Base-by-base conservation (phyloP, 108 stramenopile genomes). In the Nitzschia sp. region DNA sequence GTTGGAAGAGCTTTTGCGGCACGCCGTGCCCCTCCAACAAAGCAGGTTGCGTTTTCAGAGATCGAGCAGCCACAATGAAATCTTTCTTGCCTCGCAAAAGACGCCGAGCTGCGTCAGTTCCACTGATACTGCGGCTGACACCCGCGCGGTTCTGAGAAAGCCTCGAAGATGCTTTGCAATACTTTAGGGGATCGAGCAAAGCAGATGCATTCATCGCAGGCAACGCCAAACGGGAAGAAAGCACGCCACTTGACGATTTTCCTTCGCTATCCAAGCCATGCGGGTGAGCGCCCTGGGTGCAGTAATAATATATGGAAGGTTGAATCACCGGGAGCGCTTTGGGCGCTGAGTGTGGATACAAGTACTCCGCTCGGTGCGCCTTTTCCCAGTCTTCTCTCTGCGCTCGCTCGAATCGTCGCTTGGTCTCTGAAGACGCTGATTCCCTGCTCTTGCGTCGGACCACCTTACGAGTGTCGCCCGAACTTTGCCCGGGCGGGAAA, bases 11-110 rank as follows among this genome's bases (percentile, higher is more conserved):
- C 21, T 67, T 46, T 8, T 52, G 57, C 9, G 82, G 82, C 1
- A 83, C 82, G 5, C 79, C 79, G 44, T 83, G 82, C 46, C 82
- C 82, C 41, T 63, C 45, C 63, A 83, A 46, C 11, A 76, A 4
- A 11, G 63, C 36, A n/a, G 68, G 58, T 28, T 33, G 48, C 4
- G 11, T 50, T 32, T 58, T 57, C 15, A 75, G 35, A 19, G 27
- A 30, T 4, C 70, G 59, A 26, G 61, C 65, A 17, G 71, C 53
- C 36, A 30, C 17, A 3, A 71, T 36, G 25, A 70, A 67, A n/a
- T 75, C 77, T 33, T 70, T 58, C 55, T 77, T 73, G n/a, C 81
- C 81, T 17, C 77, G 72, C 34, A 75, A 46, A 5, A 82, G 44
- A 16, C 81, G 68, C 3, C 73, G 63, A 4, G 81, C 76, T n/a